These are phyloP conservation scores for Erodium moschatum DNA, from an alignment of 441 rosid genomes.

Conservation along the genomic window DNA sequence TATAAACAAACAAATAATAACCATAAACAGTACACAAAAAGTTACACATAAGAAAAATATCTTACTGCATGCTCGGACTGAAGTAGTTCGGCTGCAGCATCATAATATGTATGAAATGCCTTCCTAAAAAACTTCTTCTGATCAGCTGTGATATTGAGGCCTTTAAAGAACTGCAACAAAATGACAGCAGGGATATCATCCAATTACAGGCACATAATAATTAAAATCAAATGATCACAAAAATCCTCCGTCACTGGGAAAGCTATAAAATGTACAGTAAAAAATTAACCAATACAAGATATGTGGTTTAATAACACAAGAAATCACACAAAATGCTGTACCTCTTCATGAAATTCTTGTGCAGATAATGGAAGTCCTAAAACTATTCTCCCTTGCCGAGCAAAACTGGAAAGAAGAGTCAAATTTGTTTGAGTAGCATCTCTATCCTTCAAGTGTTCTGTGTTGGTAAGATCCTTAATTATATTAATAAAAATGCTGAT, in stretches of 20 bases:
- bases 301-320: not conserved
- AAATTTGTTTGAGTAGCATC: constrained; percentile 88
- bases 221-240: constrained; percentile 7
- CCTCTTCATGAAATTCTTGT: constrained; percentile 76
- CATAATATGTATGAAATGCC: constrained; percentile 69
- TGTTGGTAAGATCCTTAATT: constrained; percentile 80
- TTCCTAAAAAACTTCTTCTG: constrained; percentile 78
- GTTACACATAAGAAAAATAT: not conserved
- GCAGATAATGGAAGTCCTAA: constrained; percentile 78
- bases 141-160: constrained; percentile 65
- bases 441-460: constrained; percentile 79
- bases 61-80: constrained; percentile 49
- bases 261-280: not conserved
- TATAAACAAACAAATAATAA: constrained; percentile 1
- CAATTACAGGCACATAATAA: constrained; percentile 8
- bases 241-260: not conserved
- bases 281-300: not conserved
- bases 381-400: constrained; percentile 90
- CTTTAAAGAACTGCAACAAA: constrained; percentile 66
- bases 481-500: constrained; percentile 62
- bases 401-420: constrained; percentile 92
- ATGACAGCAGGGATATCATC: constrained; percentile 23
- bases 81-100: constrained; percentile 58
- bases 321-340: constrained; percentile 19
- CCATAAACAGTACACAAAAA: not conserved